Evolutionary conservation across 352 stramenopile species (phyloP).

Genomic region (Pythium utonaiense): DNA sequence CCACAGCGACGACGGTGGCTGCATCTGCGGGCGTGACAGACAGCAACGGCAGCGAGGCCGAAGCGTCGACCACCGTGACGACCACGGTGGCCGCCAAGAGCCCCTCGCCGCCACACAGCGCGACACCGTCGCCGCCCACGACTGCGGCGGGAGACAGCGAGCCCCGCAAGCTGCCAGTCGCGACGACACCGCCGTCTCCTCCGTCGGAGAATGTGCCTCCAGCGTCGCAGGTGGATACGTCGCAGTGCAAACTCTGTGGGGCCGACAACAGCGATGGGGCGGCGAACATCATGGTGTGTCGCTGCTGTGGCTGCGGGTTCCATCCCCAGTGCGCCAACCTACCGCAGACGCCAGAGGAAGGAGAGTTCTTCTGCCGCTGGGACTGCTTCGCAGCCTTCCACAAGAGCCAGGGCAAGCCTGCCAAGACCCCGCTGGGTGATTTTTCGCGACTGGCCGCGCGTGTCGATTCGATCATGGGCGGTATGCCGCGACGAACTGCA

Average conservation of each 20-base stretch:
- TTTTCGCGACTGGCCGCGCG: conserved; percentile 16
- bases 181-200: conserved; percentile 5
- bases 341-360: conserved; percentile 53
- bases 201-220: conserved; percentile 6
- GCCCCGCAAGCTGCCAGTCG: not conserved
- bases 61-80: conserved; percentile 2
- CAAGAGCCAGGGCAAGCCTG: conserved; percentile 24
- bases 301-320: conserved; percentile 48
- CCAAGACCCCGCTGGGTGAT: conserved; percentile 18
- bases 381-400: conserved; percentile 54
- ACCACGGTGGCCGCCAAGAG: not conserved
- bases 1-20: not conserved
- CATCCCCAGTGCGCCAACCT: conserved; percentile 65
- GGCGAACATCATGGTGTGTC: conserved; percentile 46
- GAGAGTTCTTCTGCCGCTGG: conserved; percentile 66
- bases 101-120: not conserved
- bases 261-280: conserved; percentile 1
- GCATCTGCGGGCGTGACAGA: not conserved
- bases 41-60: not conserved
- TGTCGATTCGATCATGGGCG: conserved; percentile 18
- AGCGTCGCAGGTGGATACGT: conserved; percentile 7
- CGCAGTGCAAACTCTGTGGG: conserved; percentile 14
- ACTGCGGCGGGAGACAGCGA: not conserved
- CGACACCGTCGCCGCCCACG: not conserved
- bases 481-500: conserved; percentile 3